These are phyloP conservation scores for Corinectria fuckeliana DNA, from an alignment of 2,329 filamentous ascomycete genomes.

Conservation along the genomic window DNA sequence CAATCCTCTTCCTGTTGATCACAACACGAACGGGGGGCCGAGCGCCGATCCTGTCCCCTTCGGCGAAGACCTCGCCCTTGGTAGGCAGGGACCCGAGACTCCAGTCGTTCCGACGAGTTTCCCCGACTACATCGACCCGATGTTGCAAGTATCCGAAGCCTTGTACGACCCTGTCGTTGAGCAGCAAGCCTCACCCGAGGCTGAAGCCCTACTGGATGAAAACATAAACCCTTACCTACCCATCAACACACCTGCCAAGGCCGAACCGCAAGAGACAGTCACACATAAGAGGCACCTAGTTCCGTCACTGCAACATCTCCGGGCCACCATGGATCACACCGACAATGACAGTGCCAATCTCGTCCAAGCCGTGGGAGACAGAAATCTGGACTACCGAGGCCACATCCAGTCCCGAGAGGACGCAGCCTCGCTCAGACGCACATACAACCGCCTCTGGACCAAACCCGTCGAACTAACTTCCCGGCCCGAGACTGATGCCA, in stretches of 20 bases:
- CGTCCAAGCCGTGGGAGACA: not conserved
- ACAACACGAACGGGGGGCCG: too few species aligned
- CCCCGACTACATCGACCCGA: too few species aligned
- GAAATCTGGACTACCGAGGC: not conserved
- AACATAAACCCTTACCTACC: not conserved
- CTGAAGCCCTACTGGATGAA: not conserved
- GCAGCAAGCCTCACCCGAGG: too few species aligned
- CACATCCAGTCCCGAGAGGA: not conserved
- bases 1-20: too few species aligned
- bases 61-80: too few species aligned
- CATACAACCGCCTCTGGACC: slow-evolving; percentile 13
- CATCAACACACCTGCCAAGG: not conserved
- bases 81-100: too few species aligned
- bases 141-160: too few species aligned
- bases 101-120: too few species aligned
- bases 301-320: too few species aligned
- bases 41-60: too few species aligned
- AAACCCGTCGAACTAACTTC: not conserved
- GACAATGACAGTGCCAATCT: not conserved
- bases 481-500: not conserved
- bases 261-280: not conserved
- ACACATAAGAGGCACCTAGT: too few species aligned
- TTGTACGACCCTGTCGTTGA: not conserved
- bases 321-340: not conserved
- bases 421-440: not conserved